A percentile compares a stretch with the other conserved stretches of the same genome.
phyloP scores from a whole-genome alignment of 2,329 filamentous ascomycete genomes.

The Celoporthe dispersa region DNA sequence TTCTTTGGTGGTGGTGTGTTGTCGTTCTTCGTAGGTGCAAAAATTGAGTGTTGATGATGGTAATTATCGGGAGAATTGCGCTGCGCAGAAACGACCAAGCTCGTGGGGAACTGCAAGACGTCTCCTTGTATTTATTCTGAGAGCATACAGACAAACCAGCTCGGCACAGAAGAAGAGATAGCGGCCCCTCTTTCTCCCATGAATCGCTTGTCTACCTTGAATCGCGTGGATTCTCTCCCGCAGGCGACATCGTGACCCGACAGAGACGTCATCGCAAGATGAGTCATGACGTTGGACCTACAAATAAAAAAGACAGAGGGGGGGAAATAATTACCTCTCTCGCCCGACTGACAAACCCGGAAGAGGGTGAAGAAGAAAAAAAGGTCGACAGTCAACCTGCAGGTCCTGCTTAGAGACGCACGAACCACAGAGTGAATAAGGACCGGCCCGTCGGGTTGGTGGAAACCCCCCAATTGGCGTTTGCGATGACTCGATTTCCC shows the following conservation, averaged over 20 bases:
- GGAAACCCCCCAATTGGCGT: background rate
- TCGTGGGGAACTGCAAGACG: background rate
- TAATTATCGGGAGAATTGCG: background rate
- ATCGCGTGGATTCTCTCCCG: background rate
- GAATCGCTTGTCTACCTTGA: background rate
- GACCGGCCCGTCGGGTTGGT: background rate
- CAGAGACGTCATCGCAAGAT: slow-evolving; percentile 2
- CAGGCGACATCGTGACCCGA: background rate
- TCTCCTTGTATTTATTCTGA: background rate
- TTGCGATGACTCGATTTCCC: background rate
- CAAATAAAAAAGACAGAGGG: background rate
- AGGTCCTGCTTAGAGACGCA: background rate
- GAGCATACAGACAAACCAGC: background rate
- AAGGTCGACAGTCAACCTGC: slow-evolving; percentile 10
- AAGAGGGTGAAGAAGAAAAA: background rate
- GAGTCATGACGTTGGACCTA: slow-evolving; percentile 2
- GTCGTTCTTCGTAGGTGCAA: background rate
- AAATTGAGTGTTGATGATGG: background rate
- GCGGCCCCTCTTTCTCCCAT: background rate
- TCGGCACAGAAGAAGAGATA: background rate
- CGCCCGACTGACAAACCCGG: background rate
- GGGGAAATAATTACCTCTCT: background rate
- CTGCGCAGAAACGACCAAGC: background rate
- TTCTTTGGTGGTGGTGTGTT: background rate
- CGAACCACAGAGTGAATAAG: background rate